Conservation (phyloP, 192 early-diverging fungal genomes). For the Backusella liffmaniae region DNA sequence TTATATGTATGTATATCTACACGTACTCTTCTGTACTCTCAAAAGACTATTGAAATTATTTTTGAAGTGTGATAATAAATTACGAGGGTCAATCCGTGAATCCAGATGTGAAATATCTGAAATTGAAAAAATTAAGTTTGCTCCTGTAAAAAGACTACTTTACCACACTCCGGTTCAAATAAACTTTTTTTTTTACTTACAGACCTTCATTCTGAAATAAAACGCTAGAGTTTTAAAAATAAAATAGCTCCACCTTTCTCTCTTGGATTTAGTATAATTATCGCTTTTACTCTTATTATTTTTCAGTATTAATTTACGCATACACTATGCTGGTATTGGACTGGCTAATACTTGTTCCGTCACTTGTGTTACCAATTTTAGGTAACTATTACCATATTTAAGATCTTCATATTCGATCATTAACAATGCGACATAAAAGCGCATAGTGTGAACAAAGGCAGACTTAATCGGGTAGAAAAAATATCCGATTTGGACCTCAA, state of each 20-base stretch:
- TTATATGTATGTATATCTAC: neutral
- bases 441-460: neutral
- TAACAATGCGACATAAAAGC: neutral
- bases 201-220: neutral
- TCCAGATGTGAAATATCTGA: neutral
- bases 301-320: neutral
- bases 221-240: neutral
- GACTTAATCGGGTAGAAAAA: constrained; percentile 12
- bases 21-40: neutral
- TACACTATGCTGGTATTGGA: neutral
- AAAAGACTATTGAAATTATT: neutral
- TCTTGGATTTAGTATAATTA: neutral
- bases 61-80: neutral
- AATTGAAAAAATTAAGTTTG: neutral
- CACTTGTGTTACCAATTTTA: neutral
- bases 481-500: neutral
- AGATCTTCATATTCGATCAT: neutral
- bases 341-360: neutral
- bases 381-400: constrained; percentile 2
- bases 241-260: neutral
- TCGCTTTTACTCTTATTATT: neutral
- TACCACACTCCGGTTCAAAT: neutral
- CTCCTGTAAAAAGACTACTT: neutral
- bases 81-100: neutral
- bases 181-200: neutral